These are phyloP conservation scores for Heterobasidion irregulare DNA, from an alignment of 1,284 basidiomycete species.

Conservation along the genomic window DNA sequence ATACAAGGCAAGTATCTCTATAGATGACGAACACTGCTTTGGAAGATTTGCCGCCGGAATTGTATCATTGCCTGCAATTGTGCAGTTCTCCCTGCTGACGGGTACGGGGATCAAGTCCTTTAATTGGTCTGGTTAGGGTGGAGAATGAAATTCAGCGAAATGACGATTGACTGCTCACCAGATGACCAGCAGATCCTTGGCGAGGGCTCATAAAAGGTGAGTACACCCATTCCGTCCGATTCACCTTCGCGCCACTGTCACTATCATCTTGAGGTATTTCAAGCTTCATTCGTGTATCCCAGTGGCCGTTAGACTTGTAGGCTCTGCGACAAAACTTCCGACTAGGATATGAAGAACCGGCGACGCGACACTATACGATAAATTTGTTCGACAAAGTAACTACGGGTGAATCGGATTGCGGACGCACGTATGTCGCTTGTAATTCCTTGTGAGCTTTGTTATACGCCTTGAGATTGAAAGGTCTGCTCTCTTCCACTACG, in stretches of 20 bases:
- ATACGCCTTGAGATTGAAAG: neutral
- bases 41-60: neutral
- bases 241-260: neutral
- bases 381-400: neutral
- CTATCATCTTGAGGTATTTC: neutral
- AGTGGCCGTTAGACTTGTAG: neutral
- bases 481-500: neutral
- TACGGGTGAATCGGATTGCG: neutral
- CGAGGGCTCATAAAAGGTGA: neutral
- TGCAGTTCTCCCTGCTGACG: neutral
- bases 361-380: neutral
- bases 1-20: too few species aligned
- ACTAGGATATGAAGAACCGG: neutral
- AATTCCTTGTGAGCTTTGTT: neutral
- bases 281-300: neutral
- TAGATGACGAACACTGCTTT: too few species aligned
- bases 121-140: too few species aligned
- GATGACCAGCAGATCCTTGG: neutral
- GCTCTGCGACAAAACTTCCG: neutral
- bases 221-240: neutral
- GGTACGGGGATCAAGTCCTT: neutral
- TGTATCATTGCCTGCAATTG: neutral
- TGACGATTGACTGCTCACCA: neutral
- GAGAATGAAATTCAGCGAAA: too few species aligned
- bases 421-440: neutral